These are phyloP conservation scores for Cryptosporidium felis DNA, from an alignment of 169 alveolate genomes.

Conservation along the genomic window DNA sequence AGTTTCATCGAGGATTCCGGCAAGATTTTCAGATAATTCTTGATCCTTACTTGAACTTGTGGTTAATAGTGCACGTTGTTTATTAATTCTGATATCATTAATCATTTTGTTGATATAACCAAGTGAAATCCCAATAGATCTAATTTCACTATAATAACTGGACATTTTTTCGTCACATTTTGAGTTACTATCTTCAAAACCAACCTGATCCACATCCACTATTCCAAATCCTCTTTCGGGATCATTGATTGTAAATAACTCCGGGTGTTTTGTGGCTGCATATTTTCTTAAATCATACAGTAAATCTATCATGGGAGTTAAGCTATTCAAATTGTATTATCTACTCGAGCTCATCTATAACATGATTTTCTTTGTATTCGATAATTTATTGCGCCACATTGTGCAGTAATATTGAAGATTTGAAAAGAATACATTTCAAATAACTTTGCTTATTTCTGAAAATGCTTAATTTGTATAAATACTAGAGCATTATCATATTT, in stretches of 20 bases:
- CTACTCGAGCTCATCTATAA: too few species aligned
- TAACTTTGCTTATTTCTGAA: too few species aligned
- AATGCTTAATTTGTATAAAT: too few species aligned
- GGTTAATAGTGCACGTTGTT: constrained; percentile 57
- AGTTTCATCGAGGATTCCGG: constrained; percentile 70
- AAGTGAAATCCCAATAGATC: constrained; percentile 58
- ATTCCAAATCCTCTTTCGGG: constrained; percentile 12
- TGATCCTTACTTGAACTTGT: constrained; percentile 53
- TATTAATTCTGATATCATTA: constrained; percentile 31
- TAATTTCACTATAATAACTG: constrained; percentile 41
- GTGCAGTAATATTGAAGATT: too few species aligned
- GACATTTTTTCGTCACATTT: constrained; percentile 45
- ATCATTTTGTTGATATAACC: constrained; percentile 44
- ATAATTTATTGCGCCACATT: too few species aligned
- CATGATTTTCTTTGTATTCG: too few species aligned
- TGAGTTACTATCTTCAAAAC: neutral
- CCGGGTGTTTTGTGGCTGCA: constrained; percentile 47
- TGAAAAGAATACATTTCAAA: too few species aligned
- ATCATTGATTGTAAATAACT: neutral
- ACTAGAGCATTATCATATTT: too few species aligned
- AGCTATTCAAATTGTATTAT: too few species aligned
- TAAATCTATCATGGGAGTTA: constrained; percentile 67
- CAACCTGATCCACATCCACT: neutral
- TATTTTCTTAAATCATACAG: constrained; percentile 31
- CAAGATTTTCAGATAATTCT: constrained; percentile 41